Conservation (phyloP, 345 rosid species). For the Psidium friedrichsthalianum region DNA sequence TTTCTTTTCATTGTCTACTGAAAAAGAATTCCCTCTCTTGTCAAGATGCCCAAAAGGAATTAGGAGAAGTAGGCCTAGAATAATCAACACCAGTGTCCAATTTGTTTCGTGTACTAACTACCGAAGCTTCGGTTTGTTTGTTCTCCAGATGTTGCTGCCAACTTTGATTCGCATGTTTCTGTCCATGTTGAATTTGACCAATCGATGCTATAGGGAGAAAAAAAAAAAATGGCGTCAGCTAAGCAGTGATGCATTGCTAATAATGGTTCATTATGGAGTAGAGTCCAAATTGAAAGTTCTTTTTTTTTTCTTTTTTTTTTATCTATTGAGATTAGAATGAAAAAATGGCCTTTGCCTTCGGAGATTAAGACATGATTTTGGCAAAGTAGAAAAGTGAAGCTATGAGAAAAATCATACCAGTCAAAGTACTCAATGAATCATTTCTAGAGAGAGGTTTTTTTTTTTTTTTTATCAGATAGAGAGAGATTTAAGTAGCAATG, state of each 20-base stretch:
- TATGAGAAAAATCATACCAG: too few relatives aligned
- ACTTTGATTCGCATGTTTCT: background rate
- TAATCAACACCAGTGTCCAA: background rate
- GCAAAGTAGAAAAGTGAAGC: too few relatives aligned
- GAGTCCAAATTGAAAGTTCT: background rate
- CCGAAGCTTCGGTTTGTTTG: background rate
- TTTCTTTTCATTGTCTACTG: background rate
- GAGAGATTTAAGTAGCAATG: too few relatives aligned
- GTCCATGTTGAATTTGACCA: background rate
- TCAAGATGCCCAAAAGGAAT: background rate
- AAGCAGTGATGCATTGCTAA: background rate
- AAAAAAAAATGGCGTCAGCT: background rate
- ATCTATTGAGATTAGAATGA: background rate
- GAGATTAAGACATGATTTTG: too few relatives aligned
- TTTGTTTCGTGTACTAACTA: background rate
- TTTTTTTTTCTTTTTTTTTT: background rate
- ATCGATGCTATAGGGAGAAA: background rate
- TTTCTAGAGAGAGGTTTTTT: too few relatives aligned
- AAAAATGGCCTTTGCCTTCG: background rate
- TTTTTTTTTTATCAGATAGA: too few relatives aligned
- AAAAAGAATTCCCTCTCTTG: background rate
- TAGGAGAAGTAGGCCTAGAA: background rate
- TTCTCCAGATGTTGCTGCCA: background rate
- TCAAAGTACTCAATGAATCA: too few relatives aligned
- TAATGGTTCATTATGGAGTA: background rate